These are phyloP conservation scores for Colletotrichum eleusines DNA, from an alignment of 2,329 filamentous ascomycete species.

Conservation along the genomic window DNA sequence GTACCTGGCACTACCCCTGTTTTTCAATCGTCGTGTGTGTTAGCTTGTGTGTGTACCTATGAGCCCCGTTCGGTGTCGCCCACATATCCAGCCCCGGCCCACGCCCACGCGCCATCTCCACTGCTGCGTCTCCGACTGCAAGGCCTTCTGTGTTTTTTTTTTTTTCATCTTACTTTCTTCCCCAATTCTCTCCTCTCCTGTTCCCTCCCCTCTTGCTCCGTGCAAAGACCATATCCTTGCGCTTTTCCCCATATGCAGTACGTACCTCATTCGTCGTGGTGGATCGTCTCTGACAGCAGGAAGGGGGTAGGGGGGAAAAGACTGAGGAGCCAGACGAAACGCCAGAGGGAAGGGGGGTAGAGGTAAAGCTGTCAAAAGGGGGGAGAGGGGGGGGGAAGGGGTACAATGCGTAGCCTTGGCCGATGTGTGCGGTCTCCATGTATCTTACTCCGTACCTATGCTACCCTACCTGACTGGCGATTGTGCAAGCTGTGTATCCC, in stretches of 20 bases:
- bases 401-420: constrained; percentile 5
- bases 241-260: not conserved
- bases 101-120: constrained; percentile 10
- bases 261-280: not conserved
- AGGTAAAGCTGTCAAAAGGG: constrained; percentile 1
- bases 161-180: not conserved
- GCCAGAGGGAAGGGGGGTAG: not conserved
- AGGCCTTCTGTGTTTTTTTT: not conserved
- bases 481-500: not conserved
- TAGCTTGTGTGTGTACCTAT: not conserved
- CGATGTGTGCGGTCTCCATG: not conserved
- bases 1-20: constrained; percentile 34
- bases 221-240: not conserved
- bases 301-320: not conserved
- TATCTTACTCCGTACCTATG: not conserved
- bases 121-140: not conserved
- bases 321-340: not conserved
- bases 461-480: constrained; percentile 1
- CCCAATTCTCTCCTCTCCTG: not conserved
- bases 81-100: constrained; percentile 20
- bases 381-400: not conserved
- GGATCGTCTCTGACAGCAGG: not conserved
- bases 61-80: not conserved
- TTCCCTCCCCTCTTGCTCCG: not conserved
- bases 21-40: not conserved